phyloP scores from a whole-genome alignment of 306 rosid species.

The Rosa rugosa region DNA sequence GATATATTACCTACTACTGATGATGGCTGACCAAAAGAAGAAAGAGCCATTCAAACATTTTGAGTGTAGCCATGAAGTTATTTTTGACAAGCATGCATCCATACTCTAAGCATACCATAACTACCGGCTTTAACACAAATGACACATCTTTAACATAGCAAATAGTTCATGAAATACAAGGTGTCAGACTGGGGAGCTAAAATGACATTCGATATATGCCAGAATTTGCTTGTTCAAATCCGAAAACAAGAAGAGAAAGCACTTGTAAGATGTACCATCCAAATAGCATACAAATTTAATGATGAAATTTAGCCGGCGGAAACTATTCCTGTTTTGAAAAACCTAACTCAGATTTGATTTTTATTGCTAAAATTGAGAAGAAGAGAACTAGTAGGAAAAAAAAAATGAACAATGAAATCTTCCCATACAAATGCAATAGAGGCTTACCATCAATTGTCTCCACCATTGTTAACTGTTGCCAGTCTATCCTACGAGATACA shows the following conservation, averaged over 20 bases:
- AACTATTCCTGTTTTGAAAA: not conserved
- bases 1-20: not conserved
- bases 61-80: not conserved
- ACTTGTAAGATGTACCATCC: not conserved
- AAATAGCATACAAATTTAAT: not conserved
- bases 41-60: not conserved
- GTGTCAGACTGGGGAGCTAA: not conserved
- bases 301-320: not conserved
- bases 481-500: constrained; percentile 85
- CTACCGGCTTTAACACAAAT: not conserved
- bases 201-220: not conserved
- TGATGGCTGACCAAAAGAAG: not conserved
- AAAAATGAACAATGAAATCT: not conserved
- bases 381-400: not conserved
- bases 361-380: constrained; percentile 3
- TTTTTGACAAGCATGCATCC: not conserved
- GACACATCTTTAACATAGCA: not conserved
- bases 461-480: constrained; percentile 74
- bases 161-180: not conserved
- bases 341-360: not conserved
- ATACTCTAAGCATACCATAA: not conserved
- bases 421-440: constrained; percentile 7
- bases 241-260: not conserved
- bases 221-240: not conserved
- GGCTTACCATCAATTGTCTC: constrained; percentile 79